Evolutionary conservation across 2,329 filamentous ascomycete species (phyloP).

Genomic region (Cladorrhinum sp.): DNA sequence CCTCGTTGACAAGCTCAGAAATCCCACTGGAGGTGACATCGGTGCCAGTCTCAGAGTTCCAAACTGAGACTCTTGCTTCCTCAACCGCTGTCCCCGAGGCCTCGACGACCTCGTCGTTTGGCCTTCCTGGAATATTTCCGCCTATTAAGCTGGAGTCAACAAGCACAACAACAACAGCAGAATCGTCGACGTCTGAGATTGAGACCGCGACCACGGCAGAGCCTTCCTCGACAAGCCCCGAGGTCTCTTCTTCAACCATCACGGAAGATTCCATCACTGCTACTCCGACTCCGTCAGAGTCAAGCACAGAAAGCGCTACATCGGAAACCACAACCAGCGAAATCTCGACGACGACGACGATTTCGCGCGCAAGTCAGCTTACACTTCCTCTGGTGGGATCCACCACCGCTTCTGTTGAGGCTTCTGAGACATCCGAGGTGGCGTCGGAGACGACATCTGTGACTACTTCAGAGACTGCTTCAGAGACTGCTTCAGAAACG

Average conservation of each 20-base stretch:
- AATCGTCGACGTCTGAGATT: neutral
- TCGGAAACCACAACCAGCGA: neutral
- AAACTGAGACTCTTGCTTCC: neutral
- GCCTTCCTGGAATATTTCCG: neutral
- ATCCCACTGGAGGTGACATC: neutral
- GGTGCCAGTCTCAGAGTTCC: neutral
- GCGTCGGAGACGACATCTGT: no score
- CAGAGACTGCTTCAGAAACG: neutral
- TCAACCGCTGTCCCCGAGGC: neutral
- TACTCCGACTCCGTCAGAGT: no score
- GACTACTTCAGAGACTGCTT: neutral
- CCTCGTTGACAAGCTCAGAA: neutral
- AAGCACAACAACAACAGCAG: neutral
- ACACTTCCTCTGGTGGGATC: constrained; percentile 5
- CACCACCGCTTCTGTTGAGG: neutral
- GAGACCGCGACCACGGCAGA: neutral
- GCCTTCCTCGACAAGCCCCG: neutral
- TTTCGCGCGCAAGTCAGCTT: constrained; percentile 1
- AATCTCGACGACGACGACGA: neutral
- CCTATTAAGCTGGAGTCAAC: neutral
- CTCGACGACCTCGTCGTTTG: neutral
- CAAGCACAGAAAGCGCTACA: neutral
- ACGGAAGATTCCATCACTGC: neutral
- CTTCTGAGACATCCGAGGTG: neutral
- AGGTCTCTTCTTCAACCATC: neutral